These are phyloP conservation scores for Xerocomus brunneocitrinus DNA, from an alignment of 768 basidiomycete species.

Conservation along the genomic window DNA sequence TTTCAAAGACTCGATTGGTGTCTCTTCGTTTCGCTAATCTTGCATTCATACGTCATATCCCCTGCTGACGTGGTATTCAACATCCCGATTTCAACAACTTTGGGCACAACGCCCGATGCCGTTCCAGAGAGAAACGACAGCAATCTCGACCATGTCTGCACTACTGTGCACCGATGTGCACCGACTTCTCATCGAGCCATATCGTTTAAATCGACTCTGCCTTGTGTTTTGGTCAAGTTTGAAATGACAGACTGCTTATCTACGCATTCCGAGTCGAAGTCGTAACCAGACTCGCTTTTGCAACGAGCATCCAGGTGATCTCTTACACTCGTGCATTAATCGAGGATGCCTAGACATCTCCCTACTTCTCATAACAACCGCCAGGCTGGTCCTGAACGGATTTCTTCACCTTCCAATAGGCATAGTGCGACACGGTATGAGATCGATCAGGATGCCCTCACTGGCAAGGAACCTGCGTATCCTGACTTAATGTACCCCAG, in stretches of 20 bases:
- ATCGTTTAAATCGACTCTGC: background rate
- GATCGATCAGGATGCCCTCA: background rate
- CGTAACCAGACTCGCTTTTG: background rate
- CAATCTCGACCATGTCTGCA: background rate
- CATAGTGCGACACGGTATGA: background rate
- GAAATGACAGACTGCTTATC: slow-evolving; percentile 14
- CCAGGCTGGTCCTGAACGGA: slow-evolving; percentile 22
- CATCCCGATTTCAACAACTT: background rate
- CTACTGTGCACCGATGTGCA: background rate
- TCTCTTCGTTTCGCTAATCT: background rate
- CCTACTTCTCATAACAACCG: slow-evolving; percentile 1
- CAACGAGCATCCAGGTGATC: slow-evolving; percentile 17
- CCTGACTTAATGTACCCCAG: slow-evolving; percentile 6
- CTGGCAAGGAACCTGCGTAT: background rate
- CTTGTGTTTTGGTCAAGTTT: slow-evolving; percentile 15
- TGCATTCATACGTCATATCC: background rate
- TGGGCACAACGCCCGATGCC: background rate
- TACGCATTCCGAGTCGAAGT: background rate
- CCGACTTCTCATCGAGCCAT: background rate
- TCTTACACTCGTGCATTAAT: slow-evolving; percentile 7
- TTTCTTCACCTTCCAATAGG: background rate
- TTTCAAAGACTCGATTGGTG: background rate
- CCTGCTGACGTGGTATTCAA: background rate
- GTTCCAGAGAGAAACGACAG: background rate
- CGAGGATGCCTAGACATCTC: slow-evolving; percentile 18